Evolutionary conservation across 805 yeast species (phyloP).

Genomic region (Diddensiella caesifluorescens): DNA sequence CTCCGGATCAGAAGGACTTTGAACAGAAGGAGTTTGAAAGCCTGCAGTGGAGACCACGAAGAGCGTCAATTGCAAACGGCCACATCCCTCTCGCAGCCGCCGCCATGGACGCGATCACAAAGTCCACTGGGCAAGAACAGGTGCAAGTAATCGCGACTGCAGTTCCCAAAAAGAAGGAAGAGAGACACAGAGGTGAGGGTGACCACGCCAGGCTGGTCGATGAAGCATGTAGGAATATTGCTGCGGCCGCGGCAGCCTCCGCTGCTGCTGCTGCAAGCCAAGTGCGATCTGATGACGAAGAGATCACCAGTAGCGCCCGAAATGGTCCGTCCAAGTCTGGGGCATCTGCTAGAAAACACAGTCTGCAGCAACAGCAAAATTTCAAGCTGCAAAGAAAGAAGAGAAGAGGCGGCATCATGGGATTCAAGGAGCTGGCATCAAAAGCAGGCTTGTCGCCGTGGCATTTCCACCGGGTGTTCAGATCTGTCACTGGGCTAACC

Average conservation of each 20-base stretch:
- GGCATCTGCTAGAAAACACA: neutral
- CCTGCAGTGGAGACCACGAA: constrained; percentile 19
- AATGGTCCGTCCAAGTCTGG: constrained; percentile 14
- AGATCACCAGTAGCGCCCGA: neutral
- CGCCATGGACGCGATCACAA: constrained; percentile 16
- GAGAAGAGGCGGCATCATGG: constrained; percentile 36
- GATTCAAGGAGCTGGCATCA: constrained; percentile 81
- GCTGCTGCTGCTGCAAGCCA: constrained; percentile 29
- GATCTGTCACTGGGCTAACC: constrained; percentile 78
- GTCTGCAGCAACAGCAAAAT: constrained; percentile 4
- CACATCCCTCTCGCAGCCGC: constrained; percentile 23
- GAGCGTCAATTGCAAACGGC: constrained; percentile 25
- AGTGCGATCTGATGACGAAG: constrained; percentile 18
- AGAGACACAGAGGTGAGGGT: constrained; percentile 46
- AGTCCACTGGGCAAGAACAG: constrained; percentile 2
- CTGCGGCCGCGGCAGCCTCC: constrained; percentile 63
- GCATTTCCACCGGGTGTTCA: constrained; percentile 91
- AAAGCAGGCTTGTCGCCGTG: constrained; percentile 80
- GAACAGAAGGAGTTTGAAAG: constrained; percentile 6
- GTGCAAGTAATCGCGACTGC: constrained; percentile 7
- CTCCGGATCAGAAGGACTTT: neutral
- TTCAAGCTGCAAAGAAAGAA: constrained; percentile 27
- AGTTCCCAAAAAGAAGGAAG: constrained; percentile 6
- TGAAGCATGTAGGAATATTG: constrained; percentile 78
- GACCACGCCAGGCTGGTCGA: constrained; percentile 67